These are phyloP conservation scores for Blastobotrys raffinosifermentans DNA, from an alignment of 1,139 yeast species.

Conservation along the genomic window DNA sequence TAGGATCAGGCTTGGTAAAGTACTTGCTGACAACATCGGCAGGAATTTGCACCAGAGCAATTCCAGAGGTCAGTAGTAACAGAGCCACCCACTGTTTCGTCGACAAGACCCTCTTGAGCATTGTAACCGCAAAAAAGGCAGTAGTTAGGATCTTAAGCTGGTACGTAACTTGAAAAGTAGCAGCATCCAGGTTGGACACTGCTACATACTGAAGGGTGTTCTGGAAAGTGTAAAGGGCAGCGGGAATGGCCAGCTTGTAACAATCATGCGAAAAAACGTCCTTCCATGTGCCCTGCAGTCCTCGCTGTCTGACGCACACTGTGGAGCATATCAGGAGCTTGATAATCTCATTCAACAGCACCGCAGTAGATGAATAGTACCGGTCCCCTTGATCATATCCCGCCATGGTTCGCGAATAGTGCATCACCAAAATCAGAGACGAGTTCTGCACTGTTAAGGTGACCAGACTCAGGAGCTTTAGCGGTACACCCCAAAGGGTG, in stretches of 20 bases:
- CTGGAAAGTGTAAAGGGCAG: conserved; percentile 38
- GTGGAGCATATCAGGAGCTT: conserved; percentile 32
- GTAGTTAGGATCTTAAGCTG: conserved; percentile 40
- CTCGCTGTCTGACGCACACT: conserved; percentile 18
- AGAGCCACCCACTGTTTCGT: conserved; percentile 35
- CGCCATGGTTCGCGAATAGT: conserved; percentile 40
- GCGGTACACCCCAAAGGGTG: conserved; percentile 25
- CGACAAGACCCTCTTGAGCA: conserved; percentile 32
- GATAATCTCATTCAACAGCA: conserved; percentile 37
- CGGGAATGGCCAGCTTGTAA: conserved; percentile 40
- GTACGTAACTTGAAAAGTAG: conserved; percentile 40
- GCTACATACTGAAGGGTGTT: conserved; percentile 39
- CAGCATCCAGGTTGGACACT: conserved; percentile 39
- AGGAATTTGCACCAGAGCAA: conserved; percentile 39
- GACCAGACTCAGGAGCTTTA: conserved; percentile 30
- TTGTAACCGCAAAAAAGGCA: conserved; percentile 39
- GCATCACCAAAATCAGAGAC: conserved; percentile 37
- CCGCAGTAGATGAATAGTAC: conserved; percentile 40
- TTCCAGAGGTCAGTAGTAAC: conserved; percentile 35
- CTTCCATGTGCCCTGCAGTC: conserved; percentile 18
- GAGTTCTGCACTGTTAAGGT: conserved; percentile 35
- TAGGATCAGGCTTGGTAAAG: not conserved
- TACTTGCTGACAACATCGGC: conserved; percentile 22
- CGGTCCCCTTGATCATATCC: conserved; percentile 28
- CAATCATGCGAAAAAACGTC: conserved; percentile 35